phyloP scores from a whole-genome alignment of 1,284 basidiomycete species.

The Volvariella volvacea region DNA sequence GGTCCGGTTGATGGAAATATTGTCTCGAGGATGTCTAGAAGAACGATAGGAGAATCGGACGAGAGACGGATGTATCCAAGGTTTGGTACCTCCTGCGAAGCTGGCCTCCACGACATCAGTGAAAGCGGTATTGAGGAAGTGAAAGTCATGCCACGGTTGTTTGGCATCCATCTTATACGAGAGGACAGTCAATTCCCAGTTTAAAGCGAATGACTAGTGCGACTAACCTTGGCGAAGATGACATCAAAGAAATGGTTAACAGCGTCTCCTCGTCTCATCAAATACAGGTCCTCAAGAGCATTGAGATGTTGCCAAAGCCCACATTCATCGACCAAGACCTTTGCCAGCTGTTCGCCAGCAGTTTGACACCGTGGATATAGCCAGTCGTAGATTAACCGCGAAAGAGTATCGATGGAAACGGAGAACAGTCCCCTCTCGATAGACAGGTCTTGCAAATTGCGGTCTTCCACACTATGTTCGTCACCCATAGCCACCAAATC shows the following conservation, averaged over 20 bases:
- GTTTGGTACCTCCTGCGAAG: slow-evolving; percentile 31
- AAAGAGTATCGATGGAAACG: slow-evolving; percentile 55
- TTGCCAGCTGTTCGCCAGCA: slow-evolving; percentile 50
- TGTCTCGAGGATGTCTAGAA: slow-evolving; percentile 33
- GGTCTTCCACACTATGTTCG: slow-evolving; percentile 8
- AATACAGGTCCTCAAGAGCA: slow-evolving; percentile 66
- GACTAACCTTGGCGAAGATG: slow-evolving; percentile 63
- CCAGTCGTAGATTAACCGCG: slow-evolving; percentile 54
- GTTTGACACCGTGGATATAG: slow-evolving; percentile 53
- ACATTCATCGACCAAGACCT: slow-evolving; percentile 65
- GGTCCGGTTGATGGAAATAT: slow-evolving; percentile 36
- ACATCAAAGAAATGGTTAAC: slow-evolving; percentile 68
- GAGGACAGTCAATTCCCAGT: not conserved
- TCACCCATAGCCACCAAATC: slow-evolving; percentile 20
- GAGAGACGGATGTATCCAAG: slow-evolving; percentile 65
- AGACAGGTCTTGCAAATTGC: slow-evolving; percentile 14
- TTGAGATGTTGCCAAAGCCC: slow-evolving; percentile 62
- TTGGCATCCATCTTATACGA: slow-evolving; percentile 57
- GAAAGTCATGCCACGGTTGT: slow-evolving; percentile 76
- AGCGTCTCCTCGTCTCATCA: slow-evolving; percentile 68
- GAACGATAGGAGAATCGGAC: slow-evolving; percentile 64
- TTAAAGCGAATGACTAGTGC: not conserved
- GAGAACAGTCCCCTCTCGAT: slow-evolving; percentile 18
- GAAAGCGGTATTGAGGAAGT: slow-evolving; percentile 76
- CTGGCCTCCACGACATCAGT: slow-evolving; percentile 56